Conservation (phyloP, 2,329 filamentous ascomycete species). For the Berkeleyomyces basicola region DNA sequence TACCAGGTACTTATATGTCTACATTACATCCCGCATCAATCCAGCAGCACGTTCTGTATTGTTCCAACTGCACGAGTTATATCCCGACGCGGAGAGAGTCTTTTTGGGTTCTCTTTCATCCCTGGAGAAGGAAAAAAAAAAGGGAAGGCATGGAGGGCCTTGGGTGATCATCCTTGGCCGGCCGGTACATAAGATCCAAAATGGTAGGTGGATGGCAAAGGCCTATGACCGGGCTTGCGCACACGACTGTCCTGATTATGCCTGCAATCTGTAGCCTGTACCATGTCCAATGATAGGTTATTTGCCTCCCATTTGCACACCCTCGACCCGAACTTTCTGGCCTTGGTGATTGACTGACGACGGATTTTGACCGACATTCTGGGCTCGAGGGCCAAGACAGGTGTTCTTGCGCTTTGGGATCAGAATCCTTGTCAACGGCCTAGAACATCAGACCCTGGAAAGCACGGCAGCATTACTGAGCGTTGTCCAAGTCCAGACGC, state of each 20-base stretch:
- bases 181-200: too few relatives aligned
- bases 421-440: not conserved
- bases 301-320: not conserved
- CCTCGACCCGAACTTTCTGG: not conserved
- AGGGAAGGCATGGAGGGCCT: not conserved
- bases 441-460: not conserved
- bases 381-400: not conserved
- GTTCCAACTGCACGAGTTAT: not conserved
- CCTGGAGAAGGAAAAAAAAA: not conserved
- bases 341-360: not conserved
- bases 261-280: too few relatives aligned
- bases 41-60: not conserved
- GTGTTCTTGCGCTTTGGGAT: not conserved
- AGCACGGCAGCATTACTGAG: not conserved
- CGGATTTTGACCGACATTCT: not conserved
- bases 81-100: not conserved
- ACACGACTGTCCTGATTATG: too few relatives aligned
- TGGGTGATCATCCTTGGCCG: not conserved
- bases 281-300: too few relatives aligned
- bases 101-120: slow-evolving; percentile 1
- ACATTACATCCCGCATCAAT: not conserved
- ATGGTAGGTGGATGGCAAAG: too few relatives aligned
- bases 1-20: too few relatives aligned
- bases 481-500: not conserved
- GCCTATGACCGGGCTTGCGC: too few relatives aligned